These are phyloP conservation scores for Saposhnikovia divaricata DNA, from an alignment of 129 eudicot genomes.

Conservation along the genomic window DNA sequence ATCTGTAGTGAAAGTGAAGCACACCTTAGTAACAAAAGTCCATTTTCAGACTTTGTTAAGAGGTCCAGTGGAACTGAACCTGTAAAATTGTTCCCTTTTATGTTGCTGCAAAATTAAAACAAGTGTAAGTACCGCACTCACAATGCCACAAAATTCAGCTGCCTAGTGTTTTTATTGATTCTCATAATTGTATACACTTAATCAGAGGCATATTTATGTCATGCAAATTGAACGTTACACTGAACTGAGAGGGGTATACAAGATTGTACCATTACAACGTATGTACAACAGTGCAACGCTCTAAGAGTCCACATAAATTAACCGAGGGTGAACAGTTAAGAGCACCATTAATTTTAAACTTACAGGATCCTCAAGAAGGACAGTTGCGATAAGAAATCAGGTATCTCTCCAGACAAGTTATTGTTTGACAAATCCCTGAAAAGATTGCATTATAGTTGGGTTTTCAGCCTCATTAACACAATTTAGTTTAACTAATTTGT, in stretches of 20 bases:
- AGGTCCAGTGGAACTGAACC: neutral
- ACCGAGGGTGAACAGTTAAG: neutral
- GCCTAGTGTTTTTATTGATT: no score
- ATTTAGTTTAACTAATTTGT: neutral
- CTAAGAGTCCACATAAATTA: no score
- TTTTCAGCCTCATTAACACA: neutral
- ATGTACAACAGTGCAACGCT: no score
- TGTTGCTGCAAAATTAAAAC: neutral
- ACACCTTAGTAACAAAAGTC: neutral
- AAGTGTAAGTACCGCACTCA: no score
- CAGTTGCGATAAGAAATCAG: slow-evolving; percentile 31
- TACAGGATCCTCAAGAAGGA: slow-evolving; percentile 31
- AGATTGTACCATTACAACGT: no score
- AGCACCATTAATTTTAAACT: slow-evolving; percentile 5
- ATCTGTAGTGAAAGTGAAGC: neutral
- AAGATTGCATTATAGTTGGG: neutral
- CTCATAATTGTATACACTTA: neutral
- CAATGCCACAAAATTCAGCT: neutral
- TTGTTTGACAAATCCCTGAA: slow-evolving; percentile 57
- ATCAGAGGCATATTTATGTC: no score
- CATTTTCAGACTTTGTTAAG: neutral
- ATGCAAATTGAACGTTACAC: no score
- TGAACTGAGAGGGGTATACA: no score
- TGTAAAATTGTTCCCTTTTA: neutral
- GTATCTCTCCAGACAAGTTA: slow-evolving; percentile 37